Base-by-base conservation (phyloP, 163 green algal genomes). In the Smithsoniella earleae region DNA sequence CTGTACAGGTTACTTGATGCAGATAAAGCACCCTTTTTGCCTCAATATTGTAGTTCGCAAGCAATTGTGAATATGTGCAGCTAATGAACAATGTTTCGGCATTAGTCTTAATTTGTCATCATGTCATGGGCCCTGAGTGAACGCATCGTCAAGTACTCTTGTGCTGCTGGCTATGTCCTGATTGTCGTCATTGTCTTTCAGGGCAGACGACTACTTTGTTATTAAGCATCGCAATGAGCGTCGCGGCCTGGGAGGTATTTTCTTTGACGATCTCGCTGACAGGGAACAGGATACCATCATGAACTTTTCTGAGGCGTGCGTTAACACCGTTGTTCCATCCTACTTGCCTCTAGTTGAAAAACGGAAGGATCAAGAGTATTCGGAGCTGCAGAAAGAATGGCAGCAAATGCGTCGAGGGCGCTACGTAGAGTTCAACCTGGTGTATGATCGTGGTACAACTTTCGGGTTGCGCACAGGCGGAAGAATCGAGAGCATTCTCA, bases 391-490 rank as follows among this genome's bases (percentile, higher is more conserved):
- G 77, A 96, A 96, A 85, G 37, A 88, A 73, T 99, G 94, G 94
- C 95, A 99, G 89, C 88, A 95, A 79, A 73, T 96, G 62, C 58
- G 89, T 46, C 75, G 85, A 30, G 86, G 83, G 13, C 78, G 91
- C 2, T 97, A 98, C 74, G 92, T 96, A 8, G 92, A 98, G 83
- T 98, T 96, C 85, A 95, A 95, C 84, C 87, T 97, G 55, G 91
- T 96, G 64, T 92, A 92, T 69, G 89, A 94, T 82, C 82, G 87
- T 73, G 85, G 80, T 64, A 63, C 77, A 34, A 82, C 72, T 10
- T 99, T 99, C 80, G 95, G 95, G 37, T 83, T 99, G 3, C 97
- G 96, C 83, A 98, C 95, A 5, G 95, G 92, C 55, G 95, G 95
- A 45, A 85, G 95, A 69, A 98, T 97, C 66, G 95, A 99, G 87